These are phyloP conservation scores for Salix caprea DNA, from an alignment of 345 rosid genomes.

Conservation along the genomic window DNA sequence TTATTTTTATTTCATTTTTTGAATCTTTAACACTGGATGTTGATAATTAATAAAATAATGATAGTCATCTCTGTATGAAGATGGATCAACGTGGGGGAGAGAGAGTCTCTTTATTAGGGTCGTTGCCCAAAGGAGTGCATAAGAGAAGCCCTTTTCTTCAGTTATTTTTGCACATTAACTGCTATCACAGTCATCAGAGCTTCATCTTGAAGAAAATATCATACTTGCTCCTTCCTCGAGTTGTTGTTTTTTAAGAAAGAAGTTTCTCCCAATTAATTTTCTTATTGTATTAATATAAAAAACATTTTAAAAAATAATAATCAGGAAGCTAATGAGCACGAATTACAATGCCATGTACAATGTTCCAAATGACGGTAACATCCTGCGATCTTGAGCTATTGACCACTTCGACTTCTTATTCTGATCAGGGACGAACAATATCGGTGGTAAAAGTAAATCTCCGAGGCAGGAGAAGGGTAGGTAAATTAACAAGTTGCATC, in stretches of 20 bases:
- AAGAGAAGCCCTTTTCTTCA: background rate
- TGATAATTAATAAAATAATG: background rate
- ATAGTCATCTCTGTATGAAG: background rate
- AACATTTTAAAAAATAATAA: too few species aligned
- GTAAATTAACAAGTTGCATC: background rate
- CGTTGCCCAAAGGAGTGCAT: background rate
- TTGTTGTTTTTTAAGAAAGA: too few species aligned
- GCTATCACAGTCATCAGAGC: background rate
- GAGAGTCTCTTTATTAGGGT: background rate
- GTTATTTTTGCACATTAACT: background rate
- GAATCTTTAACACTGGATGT: background rate
- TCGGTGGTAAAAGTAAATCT: background rate
- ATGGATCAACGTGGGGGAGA: background rate
- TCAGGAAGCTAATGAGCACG: constrained; percentile 16
- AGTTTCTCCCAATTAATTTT: too few species aligned
- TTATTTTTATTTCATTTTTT: background rate
- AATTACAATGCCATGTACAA: background rate
- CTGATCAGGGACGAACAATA: background rate
- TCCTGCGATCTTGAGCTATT: constrained; percentile 16
- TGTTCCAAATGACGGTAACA: constrained; percentile 21
- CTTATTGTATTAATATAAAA: too few species aligned
- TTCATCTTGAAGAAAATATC: background rate
- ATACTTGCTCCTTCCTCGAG: too few species aligned
- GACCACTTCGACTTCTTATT: constrained; percentile 35
- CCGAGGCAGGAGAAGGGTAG: background rate